Conservation (phyloP, 768 basidiomycete genomes). For the Leccinellum albellum region DNA sequence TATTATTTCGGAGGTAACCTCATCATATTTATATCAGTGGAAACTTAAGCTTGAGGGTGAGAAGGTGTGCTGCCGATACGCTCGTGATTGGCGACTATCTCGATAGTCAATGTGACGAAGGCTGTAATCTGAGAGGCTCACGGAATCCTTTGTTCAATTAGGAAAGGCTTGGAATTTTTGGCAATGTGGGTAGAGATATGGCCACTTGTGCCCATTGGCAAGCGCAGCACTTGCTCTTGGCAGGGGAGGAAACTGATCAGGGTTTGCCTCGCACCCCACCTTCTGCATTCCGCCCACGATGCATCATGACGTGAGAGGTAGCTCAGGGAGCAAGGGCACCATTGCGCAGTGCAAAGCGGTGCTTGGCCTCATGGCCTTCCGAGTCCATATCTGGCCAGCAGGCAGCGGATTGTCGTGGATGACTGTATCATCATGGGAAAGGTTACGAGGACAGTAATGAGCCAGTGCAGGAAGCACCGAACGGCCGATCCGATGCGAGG, state of each 20-base stretch:
- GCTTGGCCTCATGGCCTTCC: constrained; percentile 67
- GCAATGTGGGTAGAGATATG: constrained; percentile 70
- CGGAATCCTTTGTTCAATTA: background rate
- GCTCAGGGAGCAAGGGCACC: background rate
- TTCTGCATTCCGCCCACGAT: background rate
- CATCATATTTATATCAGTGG: background rate
- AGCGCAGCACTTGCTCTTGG: constrained; percentile 26
- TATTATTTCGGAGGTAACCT: background rate
- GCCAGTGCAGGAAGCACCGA: constrained; percentile 45
- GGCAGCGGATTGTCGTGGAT: constrained; percentile 56
- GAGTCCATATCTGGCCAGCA: constrained; percentile 38
- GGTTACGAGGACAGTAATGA: constrained; percentile 28
- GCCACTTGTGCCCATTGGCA: no score
- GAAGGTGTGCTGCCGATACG: background rate
- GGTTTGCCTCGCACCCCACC: background rate
- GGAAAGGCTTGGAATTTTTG: constrained; percentile 50
- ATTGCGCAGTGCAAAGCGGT: constrained; percentile 70
- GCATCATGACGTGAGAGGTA: constrained; percentile 11
- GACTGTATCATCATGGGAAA: constrained; percentile 42
- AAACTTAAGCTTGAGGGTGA: background rate
- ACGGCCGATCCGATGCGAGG: constrained; percentile 73
- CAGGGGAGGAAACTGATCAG: background rate
- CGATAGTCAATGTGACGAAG: background rate
- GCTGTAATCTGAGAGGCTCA: background rate
- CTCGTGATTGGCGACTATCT: background rate